phyloP scores from a whole-genome alignment of 495 filamentous ascomycete genomes.

The Penicillium diatomitis region DNA sequence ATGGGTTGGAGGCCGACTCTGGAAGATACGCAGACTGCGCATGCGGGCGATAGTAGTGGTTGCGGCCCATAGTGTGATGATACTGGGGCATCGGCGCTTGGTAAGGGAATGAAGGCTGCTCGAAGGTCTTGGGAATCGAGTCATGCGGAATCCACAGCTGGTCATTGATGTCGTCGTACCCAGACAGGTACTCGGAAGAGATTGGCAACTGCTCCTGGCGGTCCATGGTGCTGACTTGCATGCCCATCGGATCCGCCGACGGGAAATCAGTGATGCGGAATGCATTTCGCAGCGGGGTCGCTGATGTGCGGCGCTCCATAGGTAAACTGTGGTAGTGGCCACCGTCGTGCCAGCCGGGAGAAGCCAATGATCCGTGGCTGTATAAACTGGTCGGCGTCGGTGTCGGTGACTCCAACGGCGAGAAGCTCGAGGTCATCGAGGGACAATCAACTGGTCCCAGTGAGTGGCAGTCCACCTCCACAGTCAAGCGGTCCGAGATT shows the following conservation, averaged over 20 bases:
- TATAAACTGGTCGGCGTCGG: slow-evolving; percentile 38
- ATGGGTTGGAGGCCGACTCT: slow-evolving; percentile 35
- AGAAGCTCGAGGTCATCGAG: slow-evolving; percentile 39
- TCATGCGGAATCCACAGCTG: slow-evolving; percentile 36
- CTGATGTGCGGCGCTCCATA: slow-evolving; percentile 27
- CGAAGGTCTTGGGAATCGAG: slow-evolving; percentile 29
- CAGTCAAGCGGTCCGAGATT: slow-evolving; percentile 33
- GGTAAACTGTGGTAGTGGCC: slow-evolving; percentile 18
- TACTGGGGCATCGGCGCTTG: slow-evolving; percentile 32
- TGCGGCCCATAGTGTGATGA: slow-evolving; percentile 29
- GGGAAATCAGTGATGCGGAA: slow-evolving; percentile 32
- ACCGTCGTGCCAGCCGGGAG: slow-evolving; percentile 34
- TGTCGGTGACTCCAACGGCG: slow-evolving; percentile 36
- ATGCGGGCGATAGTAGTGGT: slow-evolving; percentile 30
- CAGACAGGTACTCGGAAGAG: slow-evolving; percentile 27
- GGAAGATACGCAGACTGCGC: slow-evolving; percentile 26
- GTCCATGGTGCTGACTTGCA: slow-evolving; percentile 29
- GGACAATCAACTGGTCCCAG: slow-evolving; percentile 37
- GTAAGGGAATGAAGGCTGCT: slow-evolving; percentile 25
- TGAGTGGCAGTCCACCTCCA: slow-evolving; percentile 37
- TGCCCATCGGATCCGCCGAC: slow-evolving; percentile 24
- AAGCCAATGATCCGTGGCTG: slow-evolving; percentile 34
- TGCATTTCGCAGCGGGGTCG: slow-evolving; percentile 30
- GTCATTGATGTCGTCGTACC: slow-evolving; percentile 37
- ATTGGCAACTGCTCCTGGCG: slow-evolving; percentile 31